Conservation (phyloP, 1,284 basidiomycete genomes). For the Kalmanozyma brasiliensis region DNA sequence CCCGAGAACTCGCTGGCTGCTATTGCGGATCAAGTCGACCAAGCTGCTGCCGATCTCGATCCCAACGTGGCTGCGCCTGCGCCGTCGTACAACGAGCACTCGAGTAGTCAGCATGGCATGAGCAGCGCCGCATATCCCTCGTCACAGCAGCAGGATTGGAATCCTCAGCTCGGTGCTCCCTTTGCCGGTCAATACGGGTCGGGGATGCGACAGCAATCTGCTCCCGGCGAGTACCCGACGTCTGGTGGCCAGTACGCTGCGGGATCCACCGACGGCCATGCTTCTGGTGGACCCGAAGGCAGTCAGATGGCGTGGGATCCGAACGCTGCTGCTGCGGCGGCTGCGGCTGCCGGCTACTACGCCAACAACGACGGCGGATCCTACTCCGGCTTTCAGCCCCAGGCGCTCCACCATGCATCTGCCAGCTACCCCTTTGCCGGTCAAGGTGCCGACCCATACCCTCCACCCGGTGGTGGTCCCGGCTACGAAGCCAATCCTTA, state of each 20-base stretch:
- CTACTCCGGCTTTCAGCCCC: slow-evolving; percentile 36
- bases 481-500: slow-evolving; percentile 51
- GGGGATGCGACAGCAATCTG: slow-evolving; percentile 40
- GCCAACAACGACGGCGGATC: slow-evolving; percentile 2
- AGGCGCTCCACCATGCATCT: slow-evolving; percentile 29
- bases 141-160: slow-evolving; percentile 22
- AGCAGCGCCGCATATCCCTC: slow-evolving; percentile 16
- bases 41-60: slow-evolving; percentile 52
- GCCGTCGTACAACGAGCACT: slow-evolving; percentile 18
- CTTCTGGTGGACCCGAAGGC: slow-evolving; percentile 7
- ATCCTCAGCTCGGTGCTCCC: slow-evolving; percentile 10
- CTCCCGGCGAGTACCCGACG: slow-evolving; percentile 35
- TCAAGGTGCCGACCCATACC: slow-evolving; percentile 10
- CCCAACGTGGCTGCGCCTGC: slow-evolving; percentile 10
- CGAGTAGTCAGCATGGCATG: slow-evolving; percentile 18
- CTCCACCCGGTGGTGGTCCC: slow-evolving; percentile 9
- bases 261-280: slow-evolving; percentile 27
- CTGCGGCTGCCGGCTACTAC: slow-evolving; percentile 22
- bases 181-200: slow-evolving; percentile 25
- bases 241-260: slow-evolving; percentile 9
- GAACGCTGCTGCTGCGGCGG: slow-evolving; percentile 23
- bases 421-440: slow-evolving; percentile 34
- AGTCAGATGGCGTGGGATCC: slow-evolving; percentile 31
- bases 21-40: slow-evolving; percentile 56
- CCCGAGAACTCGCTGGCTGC: slow-evolving; percentile 57